Evolutionary conservation across 257 asterid genomes (phyloP).

Genomic region (Solanum megistacrolobum): DNA sequence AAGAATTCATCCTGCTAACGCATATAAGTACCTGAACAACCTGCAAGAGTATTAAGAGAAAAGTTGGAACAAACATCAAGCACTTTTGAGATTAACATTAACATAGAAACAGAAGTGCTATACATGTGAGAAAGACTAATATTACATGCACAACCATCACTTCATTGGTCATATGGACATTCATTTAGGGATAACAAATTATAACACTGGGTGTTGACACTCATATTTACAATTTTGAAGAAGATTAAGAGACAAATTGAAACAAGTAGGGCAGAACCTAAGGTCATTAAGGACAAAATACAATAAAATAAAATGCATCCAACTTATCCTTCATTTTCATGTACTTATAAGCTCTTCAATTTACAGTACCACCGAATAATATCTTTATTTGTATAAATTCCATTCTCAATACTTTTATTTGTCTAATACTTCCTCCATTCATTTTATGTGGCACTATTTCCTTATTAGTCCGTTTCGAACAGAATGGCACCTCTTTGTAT

Average conservation of each 20-base stretch:
- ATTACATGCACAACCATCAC: not conserved
- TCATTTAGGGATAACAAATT: not conserved
- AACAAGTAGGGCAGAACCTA: not conserved
- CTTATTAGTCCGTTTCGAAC: not conserved
- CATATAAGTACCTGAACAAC: conserved; percentile 74
- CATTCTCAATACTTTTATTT: not conserved
- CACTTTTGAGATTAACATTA: not conserved
- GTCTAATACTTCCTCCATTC: not conserved
- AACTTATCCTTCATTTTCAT: not conserved
- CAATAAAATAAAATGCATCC: not conserved
- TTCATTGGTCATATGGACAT: not conserved
- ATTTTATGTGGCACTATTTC: not conserved
- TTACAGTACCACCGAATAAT: not conserved
- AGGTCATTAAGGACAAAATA: not conserved
- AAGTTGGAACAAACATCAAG: not conserved
- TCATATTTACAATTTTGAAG: not conserved
- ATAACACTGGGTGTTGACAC: not conserved
- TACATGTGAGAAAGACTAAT: not conserved
- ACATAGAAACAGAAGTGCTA: not conserved
- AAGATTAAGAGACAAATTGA: not conserved
- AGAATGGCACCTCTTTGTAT: not conserved
- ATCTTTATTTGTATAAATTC: not conserved
- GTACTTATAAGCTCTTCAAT: not conserved
- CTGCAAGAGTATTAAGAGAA: conserved; percentile 28
- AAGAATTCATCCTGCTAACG: conserved; percentile 76